A percentile compares a stretch with the other conserved stretches of the same genome.
Conservation (phyloP, 352 stramenopile genomes). For the Pythium aquatile region DNA sequence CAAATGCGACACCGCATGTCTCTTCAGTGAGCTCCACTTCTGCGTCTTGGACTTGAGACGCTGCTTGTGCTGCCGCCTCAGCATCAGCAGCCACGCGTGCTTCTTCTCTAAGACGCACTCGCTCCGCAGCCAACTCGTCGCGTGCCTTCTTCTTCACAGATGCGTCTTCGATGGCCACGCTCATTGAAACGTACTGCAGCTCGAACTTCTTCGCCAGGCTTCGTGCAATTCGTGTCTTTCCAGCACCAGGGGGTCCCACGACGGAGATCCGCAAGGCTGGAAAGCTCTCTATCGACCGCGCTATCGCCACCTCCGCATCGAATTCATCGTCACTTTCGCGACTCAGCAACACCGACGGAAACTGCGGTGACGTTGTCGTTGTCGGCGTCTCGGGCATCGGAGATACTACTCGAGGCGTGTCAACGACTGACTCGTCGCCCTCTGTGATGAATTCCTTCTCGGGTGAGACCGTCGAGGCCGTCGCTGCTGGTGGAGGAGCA, state of each 20-base stretch:
- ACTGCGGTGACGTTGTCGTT: background rate
- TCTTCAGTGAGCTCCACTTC: slow-evolving; percentile 10
- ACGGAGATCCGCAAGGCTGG: slow-evolving; percentile 49
- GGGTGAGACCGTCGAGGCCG: background rate
- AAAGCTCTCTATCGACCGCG: slow-evolving; percentile 37
- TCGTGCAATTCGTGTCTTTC: slow-evolving; percentile 55
- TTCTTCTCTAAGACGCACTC: background rate
- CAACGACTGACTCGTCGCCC: background rate
- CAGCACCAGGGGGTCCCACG: slow-evolving; percentile 51
- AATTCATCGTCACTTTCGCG: slow-evolving; percentile 35
- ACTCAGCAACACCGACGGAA: slow-evolving; percentile 25
- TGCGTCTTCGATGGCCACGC: slow-evolving; percentile 40
- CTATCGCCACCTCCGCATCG: slow-evolving; percentile 42
- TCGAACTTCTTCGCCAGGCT: slow-evolving; percentile 41
- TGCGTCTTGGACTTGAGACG: slow-evolving; percentile 12
- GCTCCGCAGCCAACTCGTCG: background rate
- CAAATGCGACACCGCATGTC: background rate
- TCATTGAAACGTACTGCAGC: slow-evolving; percentile 51
- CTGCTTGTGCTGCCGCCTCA: slow-evolving; percentile 2
- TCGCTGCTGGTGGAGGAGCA: background rate
- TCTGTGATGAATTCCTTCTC: background rate
- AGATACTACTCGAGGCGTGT: background rate
- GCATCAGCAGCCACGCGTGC: background rate
- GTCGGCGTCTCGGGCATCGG: background rate
- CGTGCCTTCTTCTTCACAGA: slow-evolving; percentile 29